A percentile compares a stretch with the other conserved stretches of the same genome.
Conservation (phyloP, 805 yeast genomes). For the Wickerhamomyces chambardii region DNA sequence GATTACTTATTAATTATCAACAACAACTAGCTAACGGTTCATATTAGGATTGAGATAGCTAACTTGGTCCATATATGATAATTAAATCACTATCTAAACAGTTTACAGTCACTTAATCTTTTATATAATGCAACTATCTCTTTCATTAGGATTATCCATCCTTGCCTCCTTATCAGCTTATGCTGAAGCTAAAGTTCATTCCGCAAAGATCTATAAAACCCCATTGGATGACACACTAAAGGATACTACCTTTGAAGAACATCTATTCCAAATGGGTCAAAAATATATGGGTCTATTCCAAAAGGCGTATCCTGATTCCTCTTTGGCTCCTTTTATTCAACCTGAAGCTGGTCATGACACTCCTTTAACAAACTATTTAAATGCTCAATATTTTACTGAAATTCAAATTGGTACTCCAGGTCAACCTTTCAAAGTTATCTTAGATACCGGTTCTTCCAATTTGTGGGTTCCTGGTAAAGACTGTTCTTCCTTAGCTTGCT, state of each 20-base stretch:
- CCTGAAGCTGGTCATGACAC: slow-evolving; percentile 48
- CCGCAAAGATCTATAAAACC: slow-evolving; percentile 49
- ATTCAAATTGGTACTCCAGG: slow-evolving; percentile 89
- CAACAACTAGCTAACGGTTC: too few relatives aligned
- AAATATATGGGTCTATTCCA: slow-evolving; percentile 49
- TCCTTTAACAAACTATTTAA: slow-evolving; percentile 87
- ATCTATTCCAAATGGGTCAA: slow-evolving; percentile 47
- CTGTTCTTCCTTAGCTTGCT: slow-evolving; percentile 93
- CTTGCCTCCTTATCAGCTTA: slow-evolving; percentile 11
- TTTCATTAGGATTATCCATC: background rate
- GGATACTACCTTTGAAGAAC: slow-evolving; percentile 40
- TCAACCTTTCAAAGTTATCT: slow-evolving; percentile 85
- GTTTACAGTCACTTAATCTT: too few relatives aligned
- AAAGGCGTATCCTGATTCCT: slow-evolving; percentile 31
- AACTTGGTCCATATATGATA: too few relatives aligned
- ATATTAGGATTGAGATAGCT: too few relatives aligned
- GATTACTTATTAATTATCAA: too few relatives aligned
- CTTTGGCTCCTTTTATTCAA: slow-evolving; percentile 16
- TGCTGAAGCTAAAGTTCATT: slow-evolving; percentile 42
- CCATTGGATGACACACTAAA: slow-evolving; percentile 48
- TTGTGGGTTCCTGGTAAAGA: slow-evolving; percentile 92
- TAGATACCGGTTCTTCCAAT: slow-evolving; percentile 96
- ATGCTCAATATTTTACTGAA: slow-evolving; percentile 95
- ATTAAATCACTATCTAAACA: too few relatives aligned
- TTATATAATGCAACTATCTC: background rate